These are phyloP conservation scores for Termitomyces heimii DNA, from an alignment of 768 basidiomycete genomes.

Conservation along the genomic window DNA sequence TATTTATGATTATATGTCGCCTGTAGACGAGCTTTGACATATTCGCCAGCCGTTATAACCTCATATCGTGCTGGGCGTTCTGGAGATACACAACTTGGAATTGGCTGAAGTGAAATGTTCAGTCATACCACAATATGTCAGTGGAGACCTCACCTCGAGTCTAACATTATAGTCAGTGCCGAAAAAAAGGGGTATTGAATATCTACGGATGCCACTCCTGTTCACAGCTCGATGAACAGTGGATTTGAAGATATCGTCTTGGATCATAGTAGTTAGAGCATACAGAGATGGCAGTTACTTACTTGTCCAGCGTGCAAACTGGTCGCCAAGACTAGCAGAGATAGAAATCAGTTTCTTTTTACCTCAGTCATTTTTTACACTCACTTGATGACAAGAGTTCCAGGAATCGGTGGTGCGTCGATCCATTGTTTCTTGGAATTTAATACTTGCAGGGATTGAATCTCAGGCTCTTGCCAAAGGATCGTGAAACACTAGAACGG, in stretches of 20 bases:
- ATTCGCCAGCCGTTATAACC: conserved; percentile 74
- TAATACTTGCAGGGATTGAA: conserved; percentile 76
- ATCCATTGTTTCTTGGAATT: conserved; percentile 80
- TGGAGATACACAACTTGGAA: conserved; percentile 43
- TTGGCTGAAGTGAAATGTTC: conserved; percentile 30
- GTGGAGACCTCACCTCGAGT: conserved; percentile 51
- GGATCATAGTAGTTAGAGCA: not conserved
- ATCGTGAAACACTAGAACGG: conserved; percentile 70
- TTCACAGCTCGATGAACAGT: conserved; percentile 87
- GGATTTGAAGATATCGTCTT: conserved; percentile 88
- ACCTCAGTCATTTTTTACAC: conserved; percentile 9
- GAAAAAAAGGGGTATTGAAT: conserved; percentile 88
- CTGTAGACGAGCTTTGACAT: conserved; percentile 67
- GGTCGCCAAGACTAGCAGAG: conserved; percentile 64
- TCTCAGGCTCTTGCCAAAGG: conserved; percentile 70
- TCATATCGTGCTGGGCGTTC: conserved; percentile 55
- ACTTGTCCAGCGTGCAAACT: conserved; percentile 91
- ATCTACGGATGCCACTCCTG: conserved; percentile 60
- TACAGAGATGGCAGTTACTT: not conserved
- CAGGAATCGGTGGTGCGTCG: conserved; percentile 68
- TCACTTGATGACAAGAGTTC: conserved; percentile 86
- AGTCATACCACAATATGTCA: not conserved
- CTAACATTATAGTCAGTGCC: conserved; percentile 83
- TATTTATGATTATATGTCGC: conserved; percentile 46
- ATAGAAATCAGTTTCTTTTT: not conserved